Evolutionary conservation across 2,329 filamentous ascomycete species (phyloP).

Genomic region (Botryotinia narcissicola): DNA sequence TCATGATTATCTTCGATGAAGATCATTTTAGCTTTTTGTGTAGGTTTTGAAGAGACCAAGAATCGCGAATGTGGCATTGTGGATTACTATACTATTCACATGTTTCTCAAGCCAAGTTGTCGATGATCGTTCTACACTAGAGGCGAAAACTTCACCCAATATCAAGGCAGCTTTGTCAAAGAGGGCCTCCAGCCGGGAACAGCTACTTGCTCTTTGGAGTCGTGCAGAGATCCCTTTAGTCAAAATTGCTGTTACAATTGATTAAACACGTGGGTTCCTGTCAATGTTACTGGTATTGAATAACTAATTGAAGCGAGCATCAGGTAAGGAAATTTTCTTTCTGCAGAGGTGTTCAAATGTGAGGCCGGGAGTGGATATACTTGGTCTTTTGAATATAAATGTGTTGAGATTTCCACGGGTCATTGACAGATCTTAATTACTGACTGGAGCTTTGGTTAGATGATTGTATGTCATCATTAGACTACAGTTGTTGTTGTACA

Average conservation of each 20-base stretch:
- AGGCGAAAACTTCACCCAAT: neutral
- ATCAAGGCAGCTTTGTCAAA: neutral
- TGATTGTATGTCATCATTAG: neutral
- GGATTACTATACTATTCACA: neutral
- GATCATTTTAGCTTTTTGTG: neutral
- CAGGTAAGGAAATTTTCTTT: neutral
- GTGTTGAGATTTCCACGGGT: rapidly evolving
- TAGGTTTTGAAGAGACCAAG: neutral
- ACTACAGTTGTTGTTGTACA: too few species aligned
- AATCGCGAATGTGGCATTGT: too few species aligned
- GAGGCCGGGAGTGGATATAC: neutral
- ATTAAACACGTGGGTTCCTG: neutral
- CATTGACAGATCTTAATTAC: neutral
- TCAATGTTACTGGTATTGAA: neutral
- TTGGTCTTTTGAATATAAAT: neutral
- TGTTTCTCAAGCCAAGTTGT: neutral
- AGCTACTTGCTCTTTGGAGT: neutral
- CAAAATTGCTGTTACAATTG: neutral
- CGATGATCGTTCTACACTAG: neutral
- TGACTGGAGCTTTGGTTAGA: neutral
- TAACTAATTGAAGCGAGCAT: neutral
- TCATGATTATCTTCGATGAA: neutral
- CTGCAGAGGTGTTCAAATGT: neutral
- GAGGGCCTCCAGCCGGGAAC: neutral
- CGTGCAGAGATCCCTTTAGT: neutral